phyloP scores from a whole-genome alignment of 768 basidiomycete species.

The Calocera viscosa region DNA sequence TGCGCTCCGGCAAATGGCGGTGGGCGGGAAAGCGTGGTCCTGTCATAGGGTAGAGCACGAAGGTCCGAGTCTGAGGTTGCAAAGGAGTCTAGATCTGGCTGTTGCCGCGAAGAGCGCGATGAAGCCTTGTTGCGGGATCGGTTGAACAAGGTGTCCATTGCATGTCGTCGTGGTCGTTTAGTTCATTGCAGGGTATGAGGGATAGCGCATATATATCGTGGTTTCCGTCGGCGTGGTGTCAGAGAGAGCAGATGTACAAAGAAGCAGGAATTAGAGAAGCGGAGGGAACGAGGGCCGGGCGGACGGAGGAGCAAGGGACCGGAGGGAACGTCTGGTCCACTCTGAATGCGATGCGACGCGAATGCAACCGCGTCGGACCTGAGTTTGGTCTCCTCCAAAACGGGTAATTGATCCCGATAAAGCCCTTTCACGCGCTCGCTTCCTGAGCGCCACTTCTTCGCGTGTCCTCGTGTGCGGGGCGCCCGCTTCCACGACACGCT shows the following conservation, averaged over 20 bases:
- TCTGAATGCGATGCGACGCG: neutral
- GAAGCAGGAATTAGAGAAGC: neutral
- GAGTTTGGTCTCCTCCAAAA: neutral
- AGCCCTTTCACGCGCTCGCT: neutral
- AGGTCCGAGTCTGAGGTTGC: neutral
- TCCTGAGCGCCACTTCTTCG: neutral
- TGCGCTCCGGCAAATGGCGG: constrained; percentile 1
- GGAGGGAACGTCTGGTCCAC: neutral
- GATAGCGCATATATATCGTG: constrained; percentile 1
- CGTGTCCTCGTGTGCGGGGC: neutral
- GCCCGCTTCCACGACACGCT: constrained; percentile 6
- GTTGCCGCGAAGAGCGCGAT: neutral
- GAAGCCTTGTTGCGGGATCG: neutral
- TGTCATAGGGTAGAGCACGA: neutral
- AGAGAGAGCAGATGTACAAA: neutral
- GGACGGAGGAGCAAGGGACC: neutral
- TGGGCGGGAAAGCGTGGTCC: neutral
- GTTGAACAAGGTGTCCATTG: constrained; percentile 7
- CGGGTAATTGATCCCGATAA: neutral
- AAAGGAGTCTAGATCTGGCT: constrained; percentile 3
- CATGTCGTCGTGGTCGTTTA: constrained; percentile 6
- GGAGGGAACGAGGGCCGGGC: neutral
- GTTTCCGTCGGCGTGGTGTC: neutral
- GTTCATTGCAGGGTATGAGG: neutral
- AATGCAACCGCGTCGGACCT: neutral